A percentile compares a stretch with the other conserved stretches of the same genome.
Conservation (phyloP, 2,329 filamentous ascomycete species). For the Hymenoscyphus fructigenus region DNA sequence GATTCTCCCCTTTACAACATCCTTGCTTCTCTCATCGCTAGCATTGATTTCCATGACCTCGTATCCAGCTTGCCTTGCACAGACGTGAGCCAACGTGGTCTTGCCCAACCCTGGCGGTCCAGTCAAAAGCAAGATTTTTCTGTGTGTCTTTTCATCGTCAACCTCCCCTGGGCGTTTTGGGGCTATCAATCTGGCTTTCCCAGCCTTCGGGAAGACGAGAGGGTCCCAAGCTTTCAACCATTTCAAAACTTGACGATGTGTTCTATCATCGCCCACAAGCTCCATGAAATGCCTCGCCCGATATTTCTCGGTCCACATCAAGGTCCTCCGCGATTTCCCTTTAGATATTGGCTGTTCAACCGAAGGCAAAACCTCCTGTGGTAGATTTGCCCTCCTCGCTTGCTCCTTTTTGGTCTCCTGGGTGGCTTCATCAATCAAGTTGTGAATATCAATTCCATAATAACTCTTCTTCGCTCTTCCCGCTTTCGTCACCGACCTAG, state of each 20-base stretch:
- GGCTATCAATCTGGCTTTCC: constrained; percentile 54
- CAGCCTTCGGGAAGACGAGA: constrained; percentile 76
- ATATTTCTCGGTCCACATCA: constrained; percentile 98
- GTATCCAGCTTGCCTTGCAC: constrained; percentile 91
- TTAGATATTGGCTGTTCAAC: constrained; percentile 38
- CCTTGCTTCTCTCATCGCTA: constrained; percentile 86
- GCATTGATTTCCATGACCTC: constrained; percentile 97
- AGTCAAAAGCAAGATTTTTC: constrained; percentile 86
- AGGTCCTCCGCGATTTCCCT: constrained; percentile 40
- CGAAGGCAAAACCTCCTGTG: constrained; percentile 38
- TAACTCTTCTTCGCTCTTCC: constrained; percentile 73
- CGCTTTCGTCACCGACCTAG: constrained; percentile 63
- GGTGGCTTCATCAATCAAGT: constrained; percentile 70
- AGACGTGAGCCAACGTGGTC: constrained; percentile 94
- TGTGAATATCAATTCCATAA: constrained; percentile 91
- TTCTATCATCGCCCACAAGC: constrained; percentile 89
- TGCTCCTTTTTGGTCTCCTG: constrained; percentile 42
- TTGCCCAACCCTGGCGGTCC: constrained; percentile 93
- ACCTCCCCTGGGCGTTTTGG: constrained; percentile 43
- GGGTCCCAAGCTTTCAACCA: constrained; percentile 96
- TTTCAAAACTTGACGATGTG: constrained; percentile 82
- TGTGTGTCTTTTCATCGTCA: constrained; percentile 73
- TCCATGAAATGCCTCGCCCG: constrained; percentile 89
- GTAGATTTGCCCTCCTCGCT: constrained; percentile 45
- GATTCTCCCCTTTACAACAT: constrained; percentile 89